Conservation (phyloP, 352 stramenopile genomes). For the Phytophthora cryptogea region DNA sequence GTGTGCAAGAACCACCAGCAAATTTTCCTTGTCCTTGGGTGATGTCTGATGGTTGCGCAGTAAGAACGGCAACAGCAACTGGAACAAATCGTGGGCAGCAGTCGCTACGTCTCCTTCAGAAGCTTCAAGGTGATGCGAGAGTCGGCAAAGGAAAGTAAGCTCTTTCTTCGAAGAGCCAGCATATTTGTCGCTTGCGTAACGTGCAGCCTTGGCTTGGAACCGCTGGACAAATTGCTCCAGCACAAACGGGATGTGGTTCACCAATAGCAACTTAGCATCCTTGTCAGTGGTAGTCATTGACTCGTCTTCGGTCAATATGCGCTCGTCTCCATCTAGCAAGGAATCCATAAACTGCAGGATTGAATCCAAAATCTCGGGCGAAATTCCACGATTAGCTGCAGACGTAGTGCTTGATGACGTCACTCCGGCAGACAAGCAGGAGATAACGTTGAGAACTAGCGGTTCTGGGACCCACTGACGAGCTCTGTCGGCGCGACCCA, state of each 20-base stretch:
- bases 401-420: conserved; percentile 25
- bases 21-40: conserved; percentile 77
- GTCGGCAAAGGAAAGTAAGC: conserved; percentile 76
- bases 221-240: conserved; percentile 79
- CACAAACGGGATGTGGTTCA: conserved; percentile 81
- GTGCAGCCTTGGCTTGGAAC: conserved; percentile 81
- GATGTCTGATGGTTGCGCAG: conserved; percentile 83
- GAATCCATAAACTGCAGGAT: conserved; percentile 81
- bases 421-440: conserved; percentile 68
- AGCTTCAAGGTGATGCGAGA: conserved; percentile 66
- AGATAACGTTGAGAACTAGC: conserved; percentile 59
- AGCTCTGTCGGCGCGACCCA: conserved; percentile 50
- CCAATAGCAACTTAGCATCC: conserved; percentile 33
- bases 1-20: conserved; percentile 71
- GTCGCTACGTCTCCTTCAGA: conserved; percentile 36
- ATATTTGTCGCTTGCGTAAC: conserved; percentile 76
- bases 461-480: conserved; percentile 43
- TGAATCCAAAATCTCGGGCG: conserved; percentile 66
- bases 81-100: conserved; percentile 80
- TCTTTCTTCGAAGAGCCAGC: conserved; percentile 84
- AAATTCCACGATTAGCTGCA: conserved; percentile 50
- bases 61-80: conserved; percentile 84
- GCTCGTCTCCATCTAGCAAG: conserved; percentile 78
- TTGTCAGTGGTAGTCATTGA: conserved; percentile 9
- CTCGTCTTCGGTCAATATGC: conserved; percentile 28